phyloP scores from a whole-genome alignment of 192 early-diverging fungal genomes.

The Umbelopsis sp. region DNA sequence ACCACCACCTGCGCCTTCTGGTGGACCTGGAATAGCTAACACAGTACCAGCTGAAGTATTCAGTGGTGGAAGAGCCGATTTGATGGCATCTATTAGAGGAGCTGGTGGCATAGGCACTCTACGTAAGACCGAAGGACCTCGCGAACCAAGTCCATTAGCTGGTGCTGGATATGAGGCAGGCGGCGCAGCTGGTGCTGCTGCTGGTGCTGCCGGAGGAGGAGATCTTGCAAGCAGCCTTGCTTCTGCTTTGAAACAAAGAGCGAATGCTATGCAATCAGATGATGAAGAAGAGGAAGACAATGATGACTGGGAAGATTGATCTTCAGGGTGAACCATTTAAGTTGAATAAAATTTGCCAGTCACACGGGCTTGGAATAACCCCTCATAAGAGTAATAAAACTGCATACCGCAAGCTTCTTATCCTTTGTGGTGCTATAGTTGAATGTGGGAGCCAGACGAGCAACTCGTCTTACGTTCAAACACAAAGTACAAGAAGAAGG shows the following conservation, averaged over 20 bases:
- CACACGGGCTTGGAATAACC: not conserved
- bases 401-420: too few relatives aligned
- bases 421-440: not conserved
- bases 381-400: too few relatives aligned
- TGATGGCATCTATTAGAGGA: conserved; percentile 53
- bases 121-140: conserved; percentile 37
- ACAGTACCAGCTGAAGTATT: conserved; percentile 9
- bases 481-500: conserved; percentile 38
- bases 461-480: conserved; percentile 34
- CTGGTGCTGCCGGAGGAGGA: not conserved
- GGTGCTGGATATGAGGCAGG: conserved; percentile 7
- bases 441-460: conserved; percentile 44
- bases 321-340: not conserved
- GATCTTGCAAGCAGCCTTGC: conserved; percentile 36
- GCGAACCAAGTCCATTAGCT: conserved; percentile 14
- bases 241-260: conserved; percentile 32
- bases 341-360: not conserved
- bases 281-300: conserved; percentile 41
- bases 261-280: conserved; percentile 40
- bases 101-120: conserved; percentile 48
- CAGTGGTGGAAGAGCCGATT: conserved; percentile 33
- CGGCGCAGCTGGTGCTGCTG: conserved; percentile 14
- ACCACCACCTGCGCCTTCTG: conserved; percentile 24
- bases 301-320: conserved; percentile 40
- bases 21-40: too few relatives aligned